These are phyloP conservation scores for Novymonas esmeraldas DNA, from an alignment of 208 protist species.

Conservation along the genomic window DNA sequence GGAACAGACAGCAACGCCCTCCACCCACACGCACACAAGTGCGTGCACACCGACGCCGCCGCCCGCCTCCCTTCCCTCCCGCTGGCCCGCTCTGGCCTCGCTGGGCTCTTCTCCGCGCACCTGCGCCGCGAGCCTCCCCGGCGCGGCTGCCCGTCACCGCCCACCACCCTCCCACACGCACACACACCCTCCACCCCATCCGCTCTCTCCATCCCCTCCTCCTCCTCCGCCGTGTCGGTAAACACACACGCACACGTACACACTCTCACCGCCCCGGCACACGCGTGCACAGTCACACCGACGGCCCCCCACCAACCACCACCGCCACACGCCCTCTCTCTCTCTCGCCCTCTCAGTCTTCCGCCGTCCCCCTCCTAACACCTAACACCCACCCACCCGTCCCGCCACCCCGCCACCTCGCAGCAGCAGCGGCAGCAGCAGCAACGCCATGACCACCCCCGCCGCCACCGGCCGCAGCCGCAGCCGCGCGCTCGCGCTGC, in stretches of 20 bases:
- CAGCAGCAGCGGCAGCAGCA: background rate
- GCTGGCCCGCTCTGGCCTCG: too few species aligned
- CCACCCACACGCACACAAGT: too few species aligned
- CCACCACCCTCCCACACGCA: too few species aligned
- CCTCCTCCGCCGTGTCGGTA: too few species aligned
- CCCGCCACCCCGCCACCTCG: background rate
- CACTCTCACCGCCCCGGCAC: background rate
- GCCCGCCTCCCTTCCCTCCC: too few species aligned
- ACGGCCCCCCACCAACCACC: background rate
- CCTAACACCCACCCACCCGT: background rate
- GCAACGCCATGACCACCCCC: background rate
- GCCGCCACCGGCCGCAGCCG: background rate
- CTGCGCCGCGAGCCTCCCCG: too few species aligned
- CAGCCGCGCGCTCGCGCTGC: constrained; percentile 15
- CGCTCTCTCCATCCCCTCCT: too few species aligned
- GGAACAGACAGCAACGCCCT: too few species aligned
- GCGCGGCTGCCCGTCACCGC: too few species aligned
- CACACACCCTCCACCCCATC: too few species aligned
- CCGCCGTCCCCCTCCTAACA: background rate
- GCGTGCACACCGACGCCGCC: too few species aligned
- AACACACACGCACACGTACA: background rate
- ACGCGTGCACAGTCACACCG: background rate
- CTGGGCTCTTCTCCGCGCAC: too few species aligned
- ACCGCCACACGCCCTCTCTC: background rate
- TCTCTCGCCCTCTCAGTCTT: background rate